These are phyloP conservation scores for Gastrolobium villosum DNA, from an alignment of 306 rosid genomes.

Conservation along the genomic window DNA sequence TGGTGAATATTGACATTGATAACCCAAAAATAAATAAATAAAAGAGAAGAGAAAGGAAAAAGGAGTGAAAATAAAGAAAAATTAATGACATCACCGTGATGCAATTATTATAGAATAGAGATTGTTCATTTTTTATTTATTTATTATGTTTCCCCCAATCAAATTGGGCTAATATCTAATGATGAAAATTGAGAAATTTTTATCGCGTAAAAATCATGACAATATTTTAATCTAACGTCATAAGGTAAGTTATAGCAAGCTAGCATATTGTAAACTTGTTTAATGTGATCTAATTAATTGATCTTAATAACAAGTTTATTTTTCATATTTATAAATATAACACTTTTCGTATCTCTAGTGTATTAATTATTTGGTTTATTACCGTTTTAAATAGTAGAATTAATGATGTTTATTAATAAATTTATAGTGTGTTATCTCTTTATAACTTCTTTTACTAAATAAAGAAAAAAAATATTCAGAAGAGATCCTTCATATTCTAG, in stretches of 20 bases:
- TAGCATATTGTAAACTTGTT: background rate
- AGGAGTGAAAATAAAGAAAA: background rate
- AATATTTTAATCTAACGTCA: background rate
- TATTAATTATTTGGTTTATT: too few relatives aligned
- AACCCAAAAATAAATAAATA: background rate
- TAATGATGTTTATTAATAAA: too few relatives aligned
- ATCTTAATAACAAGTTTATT: background rate
- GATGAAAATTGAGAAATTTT: slow-evolving; percentile 28
- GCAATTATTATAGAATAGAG: slow-evolving; percentile 15
- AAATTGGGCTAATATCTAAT: slow-evolving; percentile 6
- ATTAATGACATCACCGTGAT: slow-evolving; percentile 40
- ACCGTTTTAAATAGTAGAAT: too few relatives aligned
- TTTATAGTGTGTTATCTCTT: too few relatives aligned
- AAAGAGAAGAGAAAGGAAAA: too few relatives aligned
- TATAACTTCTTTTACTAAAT: too few relatives aligned
- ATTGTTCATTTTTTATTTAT: background rate
- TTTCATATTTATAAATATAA: background rate
- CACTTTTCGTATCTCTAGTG: background rate
- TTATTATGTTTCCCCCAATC: background rate
- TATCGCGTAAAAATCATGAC: slow-evolving; percentile 7
- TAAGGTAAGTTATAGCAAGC: background rate
- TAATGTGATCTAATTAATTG: background rate
- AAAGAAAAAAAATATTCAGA: too few relatives aligned
- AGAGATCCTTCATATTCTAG: too few relatives aligned
- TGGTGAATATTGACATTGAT: background rate